Evolutionary conservation across 1,139 yeast species (phyloP), one percentile per base, ranked within the genome.

Genomic region (Meyerozyma guilliermondii): DNA sequence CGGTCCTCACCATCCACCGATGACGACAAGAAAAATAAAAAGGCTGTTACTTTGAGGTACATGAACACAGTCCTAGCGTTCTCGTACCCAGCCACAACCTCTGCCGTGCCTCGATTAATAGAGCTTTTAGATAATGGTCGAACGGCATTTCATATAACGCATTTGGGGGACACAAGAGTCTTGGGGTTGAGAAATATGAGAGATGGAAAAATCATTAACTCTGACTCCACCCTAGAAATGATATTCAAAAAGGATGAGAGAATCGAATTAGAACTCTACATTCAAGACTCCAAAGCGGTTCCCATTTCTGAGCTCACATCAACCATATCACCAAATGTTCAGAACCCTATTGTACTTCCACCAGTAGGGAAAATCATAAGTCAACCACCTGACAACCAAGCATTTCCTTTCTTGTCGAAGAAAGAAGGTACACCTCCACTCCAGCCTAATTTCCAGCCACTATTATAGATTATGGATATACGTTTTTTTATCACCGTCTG

Each of bases 41-140:
- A 56, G 38, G 50, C 46, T 24, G 77, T 72, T 2, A 48, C 59
- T 9, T 48, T 72, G 66, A 48, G 71, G 58, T 62, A 84, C 64
- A 52, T 69, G 11, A 56, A 70, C 4, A 62, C 68, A 16, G 57
- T 59, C 7, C 57, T 86, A 36, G 77, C 81, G 42, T 81, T 86
- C 52, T 71, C 78, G 4, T 87, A 74, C 58, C 76, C 83, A n/a
- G 72, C 77, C 5, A 58, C 64, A 22, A 75, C 75, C 41, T 76
- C 81, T 11, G 81, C 91, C 0, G 82, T 89, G 2, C 95, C 91
- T 6, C 80, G 85, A 6, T 66, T 77, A 45, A 54, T 74, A 14
- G 95, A 87, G 56, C 63, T 87, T 17, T 56, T 85, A 17, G 86
- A 83, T 43, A 86, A 86, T 56, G 87, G 87, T 17, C 78, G 78